These are phyloP conservation scores for Yarrowia sp. DNA, from an alignment of 805 yeast species.

Conservation along the genomic window DNA sequence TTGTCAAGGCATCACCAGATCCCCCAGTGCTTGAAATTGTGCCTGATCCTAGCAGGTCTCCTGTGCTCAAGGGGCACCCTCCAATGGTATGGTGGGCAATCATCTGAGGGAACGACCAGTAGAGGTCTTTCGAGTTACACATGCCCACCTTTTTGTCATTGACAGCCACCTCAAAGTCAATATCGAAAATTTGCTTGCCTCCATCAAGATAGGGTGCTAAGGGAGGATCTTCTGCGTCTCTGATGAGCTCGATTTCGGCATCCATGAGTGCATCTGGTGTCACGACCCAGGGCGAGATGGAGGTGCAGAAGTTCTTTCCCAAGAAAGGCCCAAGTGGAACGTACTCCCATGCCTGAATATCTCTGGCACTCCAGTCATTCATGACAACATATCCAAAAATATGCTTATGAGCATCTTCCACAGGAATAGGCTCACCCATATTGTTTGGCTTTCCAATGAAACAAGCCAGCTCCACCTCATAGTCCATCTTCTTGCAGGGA, in stretches of 20 bases:
- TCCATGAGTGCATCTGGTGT: conserved; percentile 32
- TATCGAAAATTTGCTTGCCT: conserved; percentile 28
- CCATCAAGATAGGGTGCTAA: conserved; percentile 30
- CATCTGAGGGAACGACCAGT: conserved; percentile 33
- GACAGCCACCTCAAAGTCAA: conserved; percentile 27
- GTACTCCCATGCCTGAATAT: conserved; percentile 34
- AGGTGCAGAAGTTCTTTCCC: conserved; percentile 33
- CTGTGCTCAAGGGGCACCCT: conserved; percentile 32
- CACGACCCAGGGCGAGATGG: conserved; percentile 34
- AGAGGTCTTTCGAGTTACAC: conserved; percentile 28
- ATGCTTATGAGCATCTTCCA: conserved; percentile 30
- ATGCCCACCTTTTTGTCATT: conserved; percentile 27
- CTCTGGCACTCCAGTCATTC: conserved; percentile 35
- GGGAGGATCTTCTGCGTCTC: conserved; percentile 28
- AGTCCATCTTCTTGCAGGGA: conserved; percentile 29
- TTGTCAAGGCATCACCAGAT: conserved; percentile 22
- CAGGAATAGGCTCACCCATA: conserved; percentile 29
- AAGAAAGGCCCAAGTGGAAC: conserved; percentile 35
- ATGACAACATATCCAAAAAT: conserved; percentile 33
- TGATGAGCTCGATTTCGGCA: conserved; percentile 26
- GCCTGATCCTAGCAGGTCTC: conserved; percentile 35
- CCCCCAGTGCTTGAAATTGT: conserved; percentile 30
- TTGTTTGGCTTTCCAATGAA: conserved; percentile 30
- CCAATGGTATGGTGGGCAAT: conserved; percentile 33
- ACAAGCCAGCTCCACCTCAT: conserved; percentile 33